Evolutionary conservation across 176 grass and related monocot genomes (phyloP).

Genomic region (Avena sativa): DNA sequence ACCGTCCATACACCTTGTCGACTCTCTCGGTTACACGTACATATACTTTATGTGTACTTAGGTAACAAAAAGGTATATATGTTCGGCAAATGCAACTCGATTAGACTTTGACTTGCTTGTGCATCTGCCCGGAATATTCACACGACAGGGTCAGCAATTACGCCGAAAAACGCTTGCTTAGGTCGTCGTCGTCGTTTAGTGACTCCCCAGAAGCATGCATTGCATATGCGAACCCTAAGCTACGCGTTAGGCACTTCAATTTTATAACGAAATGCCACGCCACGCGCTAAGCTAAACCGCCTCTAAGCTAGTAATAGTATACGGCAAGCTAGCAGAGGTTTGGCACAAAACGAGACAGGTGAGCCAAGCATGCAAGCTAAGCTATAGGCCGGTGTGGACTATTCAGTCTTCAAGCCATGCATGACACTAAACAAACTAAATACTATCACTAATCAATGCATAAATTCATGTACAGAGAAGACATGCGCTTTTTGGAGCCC

Average conservation of each 20-base stretch:
- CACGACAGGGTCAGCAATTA: neutral
- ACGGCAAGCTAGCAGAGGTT: neutral
- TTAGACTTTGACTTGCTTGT: slow-evolving; percentile 29
- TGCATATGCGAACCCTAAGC: slow-evolving; percentile 30
- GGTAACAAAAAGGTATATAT: neutral
- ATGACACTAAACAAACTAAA: neutral
- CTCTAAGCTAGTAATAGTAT: too few relatives aligned
- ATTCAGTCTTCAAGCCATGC: neutral
- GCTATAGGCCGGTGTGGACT: slow-evolving; percentile 11
- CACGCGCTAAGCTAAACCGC: too few relatives aligned
- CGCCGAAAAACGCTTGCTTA: neutral
- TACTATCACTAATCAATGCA: neutral
- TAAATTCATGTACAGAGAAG: neutral
- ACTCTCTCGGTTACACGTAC: neutral
- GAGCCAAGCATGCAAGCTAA: slow-evolving; percentile 10
- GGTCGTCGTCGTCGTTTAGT: neutral
- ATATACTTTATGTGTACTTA: neutral
- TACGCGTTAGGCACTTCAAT: neutral
- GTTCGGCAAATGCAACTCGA: slow-evolving; percentile 24
- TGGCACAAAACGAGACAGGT: neutral
- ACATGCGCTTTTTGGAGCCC: neutral
- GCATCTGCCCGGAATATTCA: slow-evolving; percentile 40
- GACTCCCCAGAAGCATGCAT: slow-evolving; percentile 23
- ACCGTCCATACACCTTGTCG: too few relatives aligned
- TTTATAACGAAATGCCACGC: too few relatives aligned